Evolutionary conservation across 352 stramenopile species (phyloP), one percentile per base, ranked within the genome.

Genomic region (Phytophthora ramorum): DNA sequence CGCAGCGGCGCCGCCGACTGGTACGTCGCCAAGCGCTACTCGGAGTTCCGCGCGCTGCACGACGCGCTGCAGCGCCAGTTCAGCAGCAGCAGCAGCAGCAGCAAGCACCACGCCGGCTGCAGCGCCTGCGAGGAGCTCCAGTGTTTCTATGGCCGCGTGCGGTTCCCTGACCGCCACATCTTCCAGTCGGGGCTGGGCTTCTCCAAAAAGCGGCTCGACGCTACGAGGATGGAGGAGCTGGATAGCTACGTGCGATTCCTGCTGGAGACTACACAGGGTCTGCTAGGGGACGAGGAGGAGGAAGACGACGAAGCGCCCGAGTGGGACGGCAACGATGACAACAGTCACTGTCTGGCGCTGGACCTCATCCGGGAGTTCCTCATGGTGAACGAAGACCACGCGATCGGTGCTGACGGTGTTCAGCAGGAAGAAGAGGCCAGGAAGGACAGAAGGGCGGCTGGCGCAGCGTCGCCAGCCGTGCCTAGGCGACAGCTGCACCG

Each of bases 1-100:
- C 82, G 71, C 43, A 79, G 76, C 49, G 78, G 81, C 13, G 41
- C 68, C 10, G 55, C 66, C 40, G 69, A 88, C 65, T 93, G 84
- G 84, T 93, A 82, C 56, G 82, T 93, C 32, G 84, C 84, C 63
- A 81, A 85, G 37, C 84, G 84, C 41, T 93, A 89, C 69, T 91
- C 82, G 19, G 84, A 91, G 66, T 93, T 93, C 60, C 84, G 84
- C 28, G 70, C 69, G 37, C 68, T 92, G 37, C 68, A 91, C 55
- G 67, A 69, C 14, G 59, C 63, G 35, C 69, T 93, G 17, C 66
- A 65, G 28, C 53, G 40, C 2, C 62, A 74, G 28, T 81, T 88
- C 22, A 46, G 24, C 17, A 34, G 43, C 37, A 59, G 41, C 17
- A 34, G 43, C 37, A 59, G 41, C 22, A 35, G 66, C 45, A 58